Evolutionary conservation across 73 alveolate species (phyloP), one percentile per base, ranked within the genome.

Genomic region (Paramecium primaurelia): DNA sequence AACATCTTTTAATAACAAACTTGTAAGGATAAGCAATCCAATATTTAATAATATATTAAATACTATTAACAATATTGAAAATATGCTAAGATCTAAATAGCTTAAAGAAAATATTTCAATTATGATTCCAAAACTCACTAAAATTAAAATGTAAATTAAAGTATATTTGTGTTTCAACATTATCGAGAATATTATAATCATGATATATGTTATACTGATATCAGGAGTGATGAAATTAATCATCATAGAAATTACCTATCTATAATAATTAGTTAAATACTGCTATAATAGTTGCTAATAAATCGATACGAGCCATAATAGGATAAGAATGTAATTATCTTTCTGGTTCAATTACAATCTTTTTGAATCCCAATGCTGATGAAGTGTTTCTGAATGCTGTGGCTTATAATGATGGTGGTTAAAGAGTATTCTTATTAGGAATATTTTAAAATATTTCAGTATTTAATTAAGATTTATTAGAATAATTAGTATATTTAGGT

Each of bases 301-400:
- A 12, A 64, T 64, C 84, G 1, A 64, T 64, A 6, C 84, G 42
- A 64, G 84, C 84, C 84, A 64, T 64, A 1, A 64, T 64, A 11
- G 84, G 84, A 11, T 32, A 28, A 8, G 84, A 28, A 10, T 34
- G n/a, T 3, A 54, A 32, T 64, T 32, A 5, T 5, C 51, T 40
- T 28, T 64, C 8, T 28, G 84, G 84, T 26, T 64, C 84, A 6
- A 64, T 64, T 32, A 64, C 51, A 6, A 32, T 64, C 12, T 64
- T 32, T 64, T 64, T 64, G 47, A 64, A 64, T 64, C 84, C 84
- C 26, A 26, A 4, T 1, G 84, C 84, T 2, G 84, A 25, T 28
- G 84, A 64, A 32, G 84, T 64, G 40, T 75, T 75, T 37, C 34
- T 75, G 22, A 75, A 75, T 9, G 88, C 88, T 36, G 88, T 42